Percentiles rank a stretch among this genome's conserved stretches.
phyloP scores from a whole-genome alignment of 2,329 filamentous ascomycete species.

The Epichloe hybrida region DNA sequence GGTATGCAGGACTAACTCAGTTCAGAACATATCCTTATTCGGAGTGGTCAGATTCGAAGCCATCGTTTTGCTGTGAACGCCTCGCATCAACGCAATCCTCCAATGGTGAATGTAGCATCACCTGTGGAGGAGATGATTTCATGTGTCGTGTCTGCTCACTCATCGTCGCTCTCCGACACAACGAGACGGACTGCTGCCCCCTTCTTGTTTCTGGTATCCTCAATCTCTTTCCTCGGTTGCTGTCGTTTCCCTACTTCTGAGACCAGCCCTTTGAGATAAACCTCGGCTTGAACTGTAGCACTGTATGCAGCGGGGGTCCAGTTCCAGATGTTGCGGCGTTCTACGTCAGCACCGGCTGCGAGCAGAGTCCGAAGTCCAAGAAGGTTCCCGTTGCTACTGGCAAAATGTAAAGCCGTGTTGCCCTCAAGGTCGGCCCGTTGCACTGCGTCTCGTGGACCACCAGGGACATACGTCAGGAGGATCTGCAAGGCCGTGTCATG shows the following conservation, averaged over 20 bases:
- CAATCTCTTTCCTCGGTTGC: slow-evolving; percentile 25
- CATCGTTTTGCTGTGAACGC: neutral
- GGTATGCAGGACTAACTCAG: neutral
- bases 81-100: neutral
- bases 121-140: slow-evolving; percentile 5
- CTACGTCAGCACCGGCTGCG: slow-evolving; percentile 62
- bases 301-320: slow-evolving; percentile 80
- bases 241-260: slow-evolving; percentile 52
- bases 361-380: slow-evolving; percentile 65
- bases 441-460: slow-evolving; percentile 39
- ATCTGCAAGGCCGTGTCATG: slow-evolving; percentile 54
- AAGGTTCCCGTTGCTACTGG: slow-evolving; percentile 67
- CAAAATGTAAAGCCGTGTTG: slow-evolving; percentile 82
- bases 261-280: slow-evolving; percentile 68
- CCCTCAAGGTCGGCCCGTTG: slow-evolving; percentile 52
- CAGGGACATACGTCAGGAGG: slow-evolving; percentile 45
- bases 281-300: slow-evolving; percentile 68
- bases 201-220: slow-evolving; percentile 28
- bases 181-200: slow-evolving; percentile 32
- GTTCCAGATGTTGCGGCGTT: slow-evolving; percentile 58
- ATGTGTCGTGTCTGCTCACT: slow-evolving; percentile 15
- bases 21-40: neutral
- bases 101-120: neutral
- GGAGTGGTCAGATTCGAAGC: neutral
- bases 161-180: slow-evolving; percentile 22